Evolutionary conservation across 2,329 filamentous ascomycete genomes (phyloP), one percentile per base, ranked within the genome.

Genomic region (Chaetomium sp.): DNA sequence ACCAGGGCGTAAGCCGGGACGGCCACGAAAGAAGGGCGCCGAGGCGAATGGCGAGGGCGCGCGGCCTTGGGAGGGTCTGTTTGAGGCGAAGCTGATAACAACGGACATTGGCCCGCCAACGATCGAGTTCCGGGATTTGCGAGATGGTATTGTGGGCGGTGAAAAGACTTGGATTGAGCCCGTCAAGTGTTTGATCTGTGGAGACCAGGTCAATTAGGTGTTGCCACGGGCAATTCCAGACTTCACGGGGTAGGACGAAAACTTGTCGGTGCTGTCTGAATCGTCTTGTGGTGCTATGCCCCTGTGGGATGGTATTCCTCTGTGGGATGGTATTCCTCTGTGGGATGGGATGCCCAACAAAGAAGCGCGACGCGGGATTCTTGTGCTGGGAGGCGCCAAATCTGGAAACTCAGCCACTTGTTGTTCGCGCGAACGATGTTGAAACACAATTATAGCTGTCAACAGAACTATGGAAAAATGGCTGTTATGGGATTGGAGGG

Each of bases 131-230:
- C 73, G 67, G 33, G 80, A 83, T 60, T 67, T 81, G 46, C 73
- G 80, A 47, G 64, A 73, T 35, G 70, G 71, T 8, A 68, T 82
- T 6, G 65, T 66, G 2, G 77, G 74, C 8, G 79, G 79, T 2
- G 74, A 76, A 36, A 80, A 77, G 66, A 70, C 68, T 8, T 84
- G 80, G 80, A 75, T 71, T 9, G 79, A 82, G 64, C 72, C 72
- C 4, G 66, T 78, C 36, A 67, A 71, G 48, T 84, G 80, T 59
- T 70, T 82, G 38, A 63, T 79, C 42, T 84, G 80, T 63, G 69
- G 69, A 27, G 63, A 69, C n/a, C 68, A 69, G 44, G 76, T 81
- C 55, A 73, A 77, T 53, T 78, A 69, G 58, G 11, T 27, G 19
- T 27, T 27, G 19, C 19, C 19, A 27, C 19, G 19, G 19, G 19